A percentile compares a stretch with the other conserved stretches of the same genome.
Conservation (phyloP, 2,329 filamentous ascomycete genomes). For the Didymella exigua region DNA sequence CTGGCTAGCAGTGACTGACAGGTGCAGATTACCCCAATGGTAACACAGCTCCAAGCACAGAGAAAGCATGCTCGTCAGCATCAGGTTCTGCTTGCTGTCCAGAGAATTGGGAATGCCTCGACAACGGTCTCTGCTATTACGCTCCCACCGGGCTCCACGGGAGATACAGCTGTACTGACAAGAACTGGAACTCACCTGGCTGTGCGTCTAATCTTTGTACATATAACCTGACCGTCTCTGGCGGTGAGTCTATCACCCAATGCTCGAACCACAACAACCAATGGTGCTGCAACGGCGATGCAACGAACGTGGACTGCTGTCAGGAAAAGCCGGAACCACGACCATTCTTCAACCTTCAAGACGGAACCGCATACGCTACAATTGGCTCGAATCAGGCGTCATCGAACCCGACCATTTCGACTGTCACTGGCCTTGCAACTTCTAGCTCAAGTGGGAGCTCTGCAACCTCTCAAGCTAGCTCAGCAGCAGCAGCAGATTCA, state of each 20-base stretch:
- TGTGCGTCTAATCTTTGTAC: conserved; percentile 46
- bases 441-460: conserved; percentile 18
- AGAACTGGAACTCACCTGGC: conserved; percentile 39
- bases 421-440: conserved; percentile 35
- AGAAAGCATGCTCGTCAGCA: conserved; percentile 43
- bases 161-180: conserved; percentile 46
- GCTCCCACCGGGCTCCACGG: conserved; percentile 34
- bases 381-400: conserved; percentile 33
- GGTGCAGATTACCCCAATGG: conserved; percentile 45
- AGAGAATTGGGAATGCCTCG: conserved; percentile 43
- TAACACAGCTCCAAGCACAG: conserved; percentile 29
- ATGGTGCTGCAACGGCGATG: conserved; percentile 46
- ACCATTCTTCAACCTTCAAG: conserved; percentile 41
- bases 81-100: conserved; percentile 46
- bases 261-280: conserved; percentile 41
- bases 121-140: conserved; percentile 47
- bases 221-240: conserved; percentile 30
- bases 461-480: conserved; percentile 20
- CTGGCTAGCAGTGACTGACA: conserved; percentile 14
- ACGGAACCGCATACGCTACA: conserved; percentile 42
- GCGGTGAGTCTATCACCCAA: conserved; percentile 43
- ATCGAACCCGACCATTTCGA: conserved; percentile 27
- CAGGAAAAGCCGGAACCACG: conserved; percentile 36
- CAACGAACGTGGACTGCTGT: conserved; percentile 39
- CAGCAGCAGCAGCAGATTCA: conserved; percentile 14